Percentiles rank a stretch among this genome's conserved stretches.
Evolutionary conservation across 2,329 filamentous ascomycete genomes (phyloP).

Genomic region (Cladosporium halotolerans): DNA sequence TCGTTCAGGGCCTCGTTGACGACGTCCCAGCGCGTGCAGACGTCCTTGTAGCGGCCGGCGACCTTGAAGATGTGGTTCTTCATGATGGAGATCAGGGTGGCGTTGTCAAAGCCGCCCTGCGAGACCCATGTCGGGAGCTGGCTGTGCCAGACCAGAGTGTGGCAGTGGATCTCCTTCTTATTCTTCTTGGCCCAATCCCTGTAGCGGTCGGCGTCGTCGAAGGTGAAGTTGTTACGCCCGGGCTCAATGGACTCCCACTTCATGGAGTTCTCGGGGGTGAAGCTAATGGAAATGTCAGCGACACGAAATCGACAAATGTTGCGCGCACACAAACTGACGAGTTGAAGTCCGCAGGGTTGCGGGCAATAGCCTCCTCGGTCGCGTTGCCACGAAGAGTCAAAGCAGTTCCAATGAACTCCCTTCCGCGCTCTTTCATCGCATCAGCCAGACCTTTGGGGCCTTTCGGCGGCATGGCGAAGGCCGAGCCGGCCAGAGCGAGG

Average conservation of each 20-base stretch:
- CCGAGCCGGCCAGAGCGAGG: constrained; percentile 4
- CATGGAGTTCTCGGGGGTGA: constrained; percentile 35
- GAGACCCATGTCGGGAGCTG: constrained; percentile 51
- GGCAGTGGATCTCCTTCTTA: constrained; percentile 41
- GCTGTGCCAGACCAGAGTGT: constrained; percentile 52
- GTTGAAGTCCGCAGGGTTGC: constrained; percentile 21
- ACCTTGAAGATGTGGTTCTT: constrained; percentile 43
- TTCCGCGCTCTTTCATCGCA: constrained; percentile 19
- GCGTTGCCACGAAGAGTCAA: constrained; percentile 30
- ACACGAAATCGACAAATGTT: background rate
- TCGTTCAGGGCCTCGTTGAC: constrained; percentile 17
- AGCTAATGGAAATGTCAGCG: constrained; percentile 16
- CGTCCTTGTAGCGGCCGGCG: constrained; percentile 34
- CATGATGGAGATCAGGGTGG: constrained; percentile 51
- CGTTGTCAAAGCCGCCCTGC: constrained; percentile 47
- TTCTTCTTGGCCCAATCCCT: constrained; percentile 33
- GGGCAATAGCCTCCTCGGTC: constrained; percentile 17
- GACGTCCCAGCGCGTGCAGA: constrained; percentile 34
- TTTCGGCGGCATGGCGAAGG: background rate
- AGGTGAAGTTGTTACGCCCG: constrained; percentile 30
- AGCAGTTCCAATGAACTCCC: constrained; percentile 32
- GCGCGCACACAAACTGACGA: constrained; percentile 14
- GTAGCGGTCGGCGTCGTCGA: constrained; percentile 29
- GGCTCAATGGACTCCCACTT: constrained; percentile 38
- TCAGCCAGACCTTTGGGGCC: constrained; percentile 12